A percentile compares a stretch with the other conserved stretches of the same genome.
Conservation (phyloP, 768 basidiomycete genomes). For the Lactarius hengduanensis region DNA sequence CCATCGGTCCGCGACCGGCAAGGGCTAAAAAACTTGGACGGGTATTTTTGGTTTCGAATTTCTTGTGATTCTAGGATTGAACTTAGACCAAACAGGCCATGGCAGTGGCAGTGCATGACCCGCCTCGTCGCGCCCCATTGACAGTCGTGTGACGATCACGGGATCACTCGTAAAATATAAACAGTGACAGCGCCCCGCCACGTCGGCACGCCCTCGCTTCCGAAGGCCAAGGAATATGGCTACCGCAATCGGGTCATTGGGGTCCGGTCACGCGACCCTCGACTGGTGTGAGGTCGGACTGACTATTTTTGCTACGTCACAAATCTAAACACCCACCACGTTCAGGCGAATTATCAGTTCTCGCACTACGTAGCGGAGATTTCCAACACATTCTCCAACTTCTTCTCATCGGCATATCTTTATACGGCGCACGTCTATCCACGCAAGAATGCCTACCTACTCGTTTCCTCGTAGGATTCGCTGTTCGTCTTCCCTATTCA, state of each 20-base stretch:
- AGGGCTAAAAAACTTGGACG: too few relatives aligned
- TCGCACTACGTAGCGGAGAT: constrained; percentile 76
- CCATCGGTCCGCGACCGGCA: too few relatives aligned
- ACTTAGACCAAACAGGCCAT: too few relatives aligned
- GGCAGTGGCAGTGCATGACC: too few relatives aligned
- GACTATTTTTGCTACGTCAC: constrained; percentile 1
- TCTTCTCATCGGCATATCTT: constrained; percentile 53
- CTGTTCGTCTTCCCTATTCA: constrained; percentile 30
- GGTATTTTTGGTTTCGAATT: too few relatives aligned
- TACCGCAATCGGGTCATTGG: constrained; percentile 36
- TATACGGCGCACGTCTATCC: constrained; percentile 45
- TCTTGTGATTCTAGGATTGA: too few relatives aligned
- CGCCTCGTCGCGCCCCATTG: too few relatives aligned
- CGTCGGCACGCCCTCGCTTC: too few relatives aligned
- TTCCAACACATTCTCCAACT: constrained; percentile 64
- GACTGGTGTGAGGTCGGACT: constrained; percentile 69
- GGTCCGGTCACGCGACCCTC: constrained; percentile 68
- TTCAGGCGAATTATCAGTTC: constrained; percentile 74
- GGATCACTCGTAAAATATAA: not conserved
- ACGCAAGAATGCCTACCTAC: constrained; percentile 36
- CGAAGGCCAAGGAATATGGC: not conserved
- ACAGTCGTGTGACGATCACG: not conserved
- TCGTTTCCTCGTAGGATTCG: constrained; percentile 39
- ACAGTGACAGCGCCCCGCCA: too few relatives aligned
- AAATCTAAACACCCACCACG: not conserved